These are phyloP conservation scores for Aegilops longissima DNA, from an alignment of 176 grass and related monocot genomes.

Conservation along the genomic window DNA sequence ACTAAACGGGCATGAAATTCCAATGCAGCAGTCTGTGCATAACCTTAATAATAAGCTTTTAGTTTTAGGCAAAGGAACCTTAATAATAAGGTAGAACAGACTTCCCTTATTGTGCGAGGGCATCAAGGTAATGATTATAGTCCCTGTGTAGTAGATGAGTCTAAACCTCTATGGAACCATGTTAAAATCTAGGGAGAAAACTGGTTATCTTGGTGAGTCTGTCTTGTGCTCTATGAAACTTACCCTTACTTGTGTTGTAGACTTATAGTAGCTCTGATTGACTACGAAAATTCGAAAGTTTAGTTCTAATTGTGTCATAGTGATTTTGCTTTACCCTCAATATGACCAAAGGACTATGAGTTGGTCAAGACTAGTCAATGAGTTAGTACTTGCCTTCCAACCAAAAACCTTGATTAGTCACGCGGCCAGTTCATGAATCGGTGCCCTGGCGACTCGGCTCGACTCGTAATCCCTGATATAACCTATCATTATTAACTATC, in stretches of 20 bases:
- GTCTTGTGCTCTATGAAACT: background rate
- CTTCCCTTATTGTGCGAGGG: background rate
- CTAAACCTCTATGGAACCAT: background rate
- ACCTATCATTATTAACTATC: background rate
- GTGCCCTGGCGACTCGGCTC: background rate
- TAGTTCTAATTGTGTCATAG: background rate
- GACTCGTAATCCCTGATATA: background rate
- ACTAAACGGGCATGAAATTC: background rate
- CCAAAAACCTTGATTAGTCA: background rate
- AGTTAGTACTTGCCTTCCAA: background rate
- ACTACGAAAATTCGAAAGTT: background rate
- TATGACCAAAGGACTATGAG: background rate
- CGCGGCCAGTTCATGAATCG: background rate
- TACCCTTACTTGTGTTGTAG: background rate
- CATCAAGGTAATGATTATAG: background rate
- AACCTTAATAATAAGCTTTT: background rate
- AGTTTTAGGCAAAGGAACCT: background rate
- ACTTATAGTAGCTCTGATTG: background rate
- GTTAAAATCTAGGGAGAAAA: slow-evolving; percentile 1
- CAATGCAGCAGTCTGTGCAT: background rate
- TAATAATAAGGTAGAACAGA: background rate
- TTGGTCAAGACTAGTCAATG: background rate
- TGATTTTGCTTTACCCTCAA: background rate
- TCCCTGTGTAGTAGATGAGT: background rate
- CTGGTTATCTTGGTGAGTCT: slow-evolving; percentile 1